Conservation (phyloP, 2,329 filamentous ascomycete species). For the Aspergillus chevalieri region DNA sequence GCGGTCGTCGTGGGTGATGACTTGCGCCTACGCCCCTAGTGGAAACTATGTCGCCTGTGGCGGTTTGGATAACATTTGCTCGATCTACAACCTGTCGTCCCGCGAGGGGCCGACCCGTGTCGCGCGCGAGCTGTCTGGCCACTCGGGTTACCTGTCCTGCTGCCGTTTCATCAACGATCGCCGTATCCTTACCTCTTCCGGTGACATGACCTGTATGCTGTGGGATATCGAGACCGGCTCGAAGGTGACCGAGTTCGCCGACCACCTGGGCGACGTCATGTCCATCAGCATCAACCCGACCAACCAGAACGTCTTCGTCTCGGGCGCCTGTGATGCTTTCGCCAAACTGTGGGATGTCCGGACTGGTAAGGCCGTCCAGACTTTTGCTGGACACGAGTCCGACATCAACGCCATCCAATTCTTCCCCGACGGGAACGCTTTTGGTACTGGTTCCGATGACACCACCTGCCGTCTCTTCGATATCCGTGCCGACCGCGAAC, state of each 20-base stretch:
- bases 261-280: conserved; percentile 98
- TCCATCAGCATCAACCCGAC: conserved; percentile 99
- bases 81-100: conserved; percentile 97
- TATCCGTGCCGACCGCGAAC: conserved; percentile 84
- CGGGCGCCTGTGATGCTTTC: conserved; percentile 97
- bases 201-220: conserved; percentile 99
- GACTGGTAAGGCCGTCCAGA: conserved; percentile 96
- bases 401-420: conserved; percentile 99
- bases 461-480: conserved; percentile 96
- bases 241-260: conserved; percentile 95
- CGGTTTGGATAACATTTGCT: conserved; percentile 99
- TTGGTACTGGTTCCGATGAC: conserved; percentile 95
- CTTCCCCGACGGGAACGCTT: conserved; percentile 97
- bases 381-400: conserved; percentile 95
- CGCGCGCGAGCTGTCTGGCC: conserved; percentile 88
- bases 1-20: conserved; percentile 99
- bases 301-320: conserved; percentile 98
- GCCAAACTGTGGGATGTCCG: conserved; percentile 99
- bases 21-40: conserved; percentile 95
- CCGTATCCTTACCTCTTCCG: conserved; percentile 93
- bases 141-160: conserved; percentile 96
- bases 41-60: conserved; percentile 98
- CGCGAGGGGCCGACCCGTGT: conserved; percentile 96
- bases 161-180: conserved; percentile 98
- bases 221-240: conserved; percentile 99